Percentiles rank a stretch among this genome's conserved stretches.
These are phyloP conservation scores for Tetratostichococcus sp. DNA, from an alignment of 139 green algal genomes.

Conservation along the genomic window DNA sequence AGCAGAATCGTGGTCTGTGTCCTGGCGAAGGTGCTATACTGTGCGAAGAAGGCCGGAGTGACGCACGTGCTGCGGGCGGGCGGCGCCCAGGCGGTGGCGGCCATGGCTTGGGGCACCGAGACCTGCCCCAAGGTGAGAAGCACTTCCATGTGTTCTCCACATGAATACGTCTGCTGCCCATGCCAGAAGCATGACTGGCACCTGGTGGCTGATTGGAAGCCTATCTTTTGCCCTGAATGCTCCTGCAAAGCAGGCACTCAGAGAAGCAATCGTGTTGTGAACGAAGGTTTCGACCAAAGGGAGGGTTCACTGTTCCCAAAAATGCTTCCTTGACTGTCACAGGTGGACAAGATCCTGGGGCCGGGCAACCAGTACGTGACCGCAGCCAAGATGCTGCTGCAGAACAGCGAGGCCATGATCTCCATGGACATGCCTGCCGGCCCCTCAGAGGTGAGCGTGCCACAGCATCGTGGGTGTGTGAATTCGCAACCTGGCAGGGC, in stretches of 20 bases:
- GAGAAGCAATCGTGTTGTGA: too few species aligned
- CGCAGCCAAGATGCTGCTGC: slow-evolving; percentile 89
- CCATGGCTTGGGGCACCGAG: slow-evolving; percentile 92
- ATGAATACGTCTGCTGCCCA: too few species aligned
- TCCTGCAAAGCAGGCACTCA: too few species aligned
- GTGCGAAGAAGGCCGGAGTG: slow-evolving; percentile 88
- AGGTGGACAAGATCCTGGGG: slow-evolving; percentile 85
- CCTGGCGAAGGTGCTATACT: slow-evolving; percentile 84
- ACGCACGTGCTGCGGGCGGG: slow-evolving; percentile 95
- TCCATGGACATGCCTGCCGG: slow-evolving; percentile 94
- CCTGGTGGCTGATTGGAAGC: too few species aligned
- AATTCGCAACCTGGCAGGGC: too few species aligned
- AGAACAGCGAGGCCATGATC: slow-evolving; percentile 91
- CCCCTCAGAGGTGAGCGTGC: slow-evolving; percentile 56
- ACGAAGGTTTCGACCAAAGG: too few species aligned
- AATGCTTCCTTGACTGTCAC: too few species aligned
- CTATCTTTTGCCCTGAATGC: too few species aligned
- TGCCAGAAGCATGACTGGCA: too few species aligned
- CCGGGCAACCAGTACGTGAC: slow-evolving; percentile 92
- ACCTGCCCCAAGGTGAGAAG: slow-evolving; percentile 85
- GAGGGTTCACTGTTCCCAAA: too few species aligned
- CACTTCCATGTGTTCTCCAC: neutral
- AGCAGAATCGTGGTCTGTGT: neutral
- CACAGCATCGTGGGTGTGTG: too few species aligned
- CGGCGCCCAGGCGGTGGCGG: slow-evolving; percentile 90